Evolutionary conservation across 805 yeast species (phyloP).

Genomic region (Ogataea pilisensis): DNA sequence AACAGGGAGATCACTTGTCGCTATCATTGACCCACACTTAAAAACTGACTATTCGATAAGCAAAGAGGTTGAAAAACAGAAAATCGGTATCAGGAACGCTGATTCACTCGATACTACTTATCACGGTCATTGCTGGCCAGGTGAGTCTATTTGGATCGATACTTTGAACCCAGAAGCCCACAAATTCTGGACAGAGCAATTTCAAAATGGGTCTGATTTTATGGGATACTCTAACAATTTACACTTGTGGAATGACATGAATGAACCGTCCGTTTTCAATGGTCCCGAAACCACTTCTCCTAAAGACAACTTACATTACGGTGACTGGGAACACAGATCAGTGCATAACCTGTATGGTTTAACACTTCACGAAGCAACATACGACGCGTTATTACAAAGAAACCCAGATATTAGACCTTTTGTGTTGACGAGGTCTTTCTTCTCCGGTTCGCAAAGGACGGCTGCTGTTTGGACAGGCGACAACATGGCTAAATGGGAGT

Average conservation of each 20-base stretch:
- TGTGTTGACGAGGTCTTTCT: conserved; percentile 79
- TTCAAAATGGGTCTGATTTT: conserved; percentile 41
- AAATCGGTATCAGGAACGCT: conserved; percentile 38
- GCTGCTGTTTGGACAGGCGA: conserved; percentile 99
- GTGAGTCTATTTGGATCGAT: conserved; percentile 92
- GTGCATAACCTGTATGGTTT: conserved; percentile 84
- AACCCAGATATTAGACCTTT: conserved; percentile 67
- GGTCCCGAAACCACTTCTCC: conserved; percentile 95
- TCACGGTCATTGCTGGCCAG: conserved; percentile 97
- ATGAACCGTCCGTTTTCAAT: conserved; percentile 90
- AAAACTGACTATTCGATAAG: conserved; percentile 68
- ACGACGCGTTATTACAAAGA: conserved; percentile 55
- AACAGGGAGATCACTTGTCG: conserved; percentile 76
- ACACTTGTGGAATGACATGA: conserved; percentile 97
- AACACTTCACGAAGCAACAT: conserved; percentile 77
- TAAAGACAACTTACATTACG: conserved; percentile 72
- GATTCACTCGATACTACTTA: conserved; percentile 42
- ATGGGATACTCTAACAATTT: conserved; percentile 57
- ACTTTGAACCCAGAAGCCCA: conserved; percentile 63
- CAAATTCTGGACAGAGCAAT: conserved; percentile 54
- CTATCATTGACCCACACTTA: conserved; percentile 89
- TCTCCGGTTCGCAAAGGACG: conserved; percentile 85
- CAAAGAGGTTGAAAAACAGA: conserved; percentile 42
- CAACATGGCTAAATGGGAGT: conserved; percentile 90
- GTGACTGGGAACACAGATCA: conserved; percentile 85